Percentiles rank a stretch among this genome's conserved stretches.
Evolutionary conservation across 495 filamentous ascomycete species (phyloP).

Genomic region (Aspergillus heteromorphus): DNA sequence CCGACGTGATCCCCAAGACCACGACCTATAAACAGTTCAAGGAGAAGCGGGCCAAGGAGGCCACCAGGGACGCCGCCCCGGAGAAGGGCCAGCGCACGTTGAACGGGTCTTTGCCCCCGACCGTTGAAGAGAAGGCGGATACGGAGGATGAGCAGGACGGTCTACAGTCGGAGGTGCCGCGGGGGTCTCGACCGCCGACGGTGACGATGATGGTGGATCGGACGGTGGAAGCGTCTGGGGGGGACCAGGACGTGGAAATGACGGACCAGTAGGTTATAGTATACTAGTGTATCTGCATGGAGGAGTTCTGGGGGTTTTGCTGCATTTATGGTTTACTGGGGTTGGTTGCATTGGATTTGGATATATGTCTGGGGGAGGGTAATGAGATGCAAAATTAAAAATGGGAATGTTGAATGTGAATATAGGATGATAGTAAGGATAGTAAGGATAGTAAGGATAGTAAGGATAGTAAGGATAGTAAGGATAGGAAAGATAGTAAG

Average conservation of each 20-base stretch:
- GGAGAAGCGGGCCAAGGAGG: conserved; percentile 50
- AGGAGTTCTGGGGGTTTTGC: conserved; percentile 24
- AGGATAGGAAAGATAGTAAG: background rate
- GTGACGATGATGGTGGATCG: conserved; percentile 37
- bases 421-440: background rate
- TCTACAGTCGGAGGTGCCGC: conserved; percentile 13
- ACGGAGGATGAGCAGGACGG: conserved; percentile 5
- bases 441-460: background rate
- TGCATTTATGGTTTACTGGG: conserved; percentile 6
- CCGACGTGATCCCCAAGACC: conserved; percentile 85
- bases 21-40: conserved; percentile 76
- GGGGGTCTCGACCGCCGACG: conserved; percentile 27
- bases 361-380: too few relatives aligned
- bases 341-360: conserved; percentile 6
- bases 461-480: background rate
- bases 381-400: too few relatives aligned
- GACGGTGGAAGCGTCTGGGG: conserved; percentile 20
- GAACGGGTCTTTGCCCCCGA: conserved; percentile 29
- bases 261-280: conserved; percentile 23
- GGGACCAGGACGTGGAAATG: conserved; percentile 41
- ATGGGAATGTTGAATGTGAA: background rate
- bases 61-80: conserved; percentile 34
- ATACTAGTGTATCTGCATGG: conserved; percentile 13
- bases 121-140: conserved; percentile 30
- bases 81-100: conserved; percentile 52